Base-by-base conservation (phyloP, 2,329 filamentous ascomycete species). In the Didymella glomerata region DNA sequence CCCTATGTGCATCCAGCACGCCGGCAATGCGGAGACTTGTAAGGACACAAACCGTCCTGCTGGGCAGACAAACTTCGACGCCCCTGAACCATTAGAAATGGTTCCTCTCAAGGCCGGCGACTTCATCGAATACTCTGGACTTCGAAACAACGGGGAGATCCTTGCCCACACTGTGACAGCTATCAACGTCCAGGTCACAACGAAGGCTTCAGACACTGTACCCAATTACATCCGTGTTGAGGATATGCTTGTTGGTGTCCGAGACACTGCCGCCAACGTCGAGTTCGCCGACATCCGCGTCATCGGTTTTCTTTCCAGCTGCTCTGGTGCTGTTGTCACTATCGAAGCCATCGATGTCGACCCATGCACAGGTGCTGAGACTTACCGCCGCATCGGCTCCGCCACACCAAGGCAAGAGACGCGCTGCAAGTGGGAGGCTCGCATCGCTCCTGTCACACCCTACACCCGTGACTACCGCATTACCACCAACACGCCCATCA, bases 1-100 rank as follows among this genome's bases (percentile, higher is more conserved):
- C 49, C 82, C 82, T 2, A 84, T 84, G 82, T 84, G 82, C 55
- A 79, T 84, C 18, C 82, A 81, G 0, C 75, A 82, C 16, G 78
- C 77, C 22, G 57, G 69, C 24, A 68, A 65, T 32, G 76, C 79
- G 41, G 48, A 67, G 0, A 68, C 73, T 16, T 81, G 79, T 58
- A 77, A 77, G 8, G 44, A 59, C 11, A 72, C 72, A 13, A 81
- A 80, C 55, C 74, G 68, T 51, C 71, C 67, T 49, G 69, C 61
- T 57, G 77, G 65, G 22, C 71, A 62, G 61, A 60, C 52, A 16
- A 57, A 30, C 40, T 72, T 79, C 57, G 61, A 64, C 20, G 72
- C 76, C 3, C 70, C 72, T 3, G 74, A 80, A 50, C 67, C 77
- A 8, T 56, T 78, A 10, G 63, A 68, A 4, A 81, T 80, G 79